Evolutionary conservation across 2,329 filamentous ascomycete species (phyloP).

Genomic region (Microsporum audouinii): DNA sequence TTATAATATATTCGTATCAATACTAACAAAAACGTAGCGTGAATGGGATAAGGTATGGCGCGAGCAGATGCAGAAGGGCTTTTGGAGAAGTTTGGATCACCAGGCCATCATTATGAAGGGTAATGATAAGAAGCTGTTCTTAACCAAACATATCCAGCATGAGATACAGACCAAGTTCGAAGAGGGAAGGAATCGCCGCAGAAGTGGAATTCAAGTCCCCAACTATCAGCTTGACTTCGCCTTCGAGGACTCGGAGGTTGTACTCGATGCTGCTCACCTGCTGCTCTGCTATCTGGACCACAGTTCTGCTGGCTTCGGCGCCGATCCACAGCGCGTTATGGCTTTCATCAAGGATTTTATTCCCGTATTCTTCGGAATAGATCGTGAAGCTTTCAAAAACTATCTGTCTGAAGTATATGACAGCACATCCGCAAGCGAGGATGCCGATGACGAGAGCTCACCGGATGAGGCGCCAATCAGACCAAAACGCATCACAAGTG

Average conservation of each 20-base stretch:
- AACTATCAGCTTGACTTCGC: slow-evolving; percentile 65
- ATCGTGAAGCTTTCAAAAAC: slow-evolving; percentile 56
- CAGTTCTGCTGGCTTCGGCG: slow-evolving; percentile 39
- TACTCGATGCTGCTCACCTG: slow-evolving; percentile 42
- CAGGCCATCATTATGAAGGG: slow-evolving; percentile 85
- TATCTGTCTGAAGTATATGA: slow-evolving; percentile 58
- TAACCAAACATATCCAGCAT: slow-evolving; percentile 78
- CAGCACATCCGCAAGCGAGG: slow-evolving; percentile 62
- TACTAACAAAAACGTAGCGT: slow-evolving; percentile 41
- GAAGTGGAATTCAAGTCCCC: slow-evolving; percentile 47
- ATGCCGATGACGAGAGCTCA: slow-evolving; percentile 61
- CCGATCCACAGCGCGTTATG: slow-evolving; percentile 60
- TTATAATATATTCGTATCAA: not conserved
- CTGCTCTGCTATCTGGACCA: slow-evolving; percentile 39
- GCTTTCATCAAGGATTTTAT: slow-evolving; percentile 69
- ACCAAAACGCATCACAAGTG: slow-evolving; percentile 49
- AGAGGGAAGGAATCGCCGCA: slow-evolving; percentile 66
- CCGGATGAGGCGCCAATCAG: slow-evolving; percentile 62
- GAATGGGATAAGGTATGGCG: slow-evolving; percentile 99
- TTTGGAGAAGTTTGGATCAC: slow-evolving; percentile 92
- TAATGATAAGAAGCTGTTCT: slow-evolving; percentile 81
- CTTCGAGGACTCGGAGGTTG: slow-evolving; percentile 59
- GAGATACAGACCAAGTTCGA: slow-evolving; percentile 88
- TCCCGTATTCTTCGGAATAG: slow-evolving; percentile 62
- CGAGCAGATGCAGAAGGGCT: slow-evolving; percentile 85